A percentile compares a stretch with the other conserved stretches of the same genome.
These are phyloP conservation scores for Domatiomyces catenatus DNA, from an alignment of 2,329 filamentous ascomycete species.

Conservation along the genomic window DNA sequence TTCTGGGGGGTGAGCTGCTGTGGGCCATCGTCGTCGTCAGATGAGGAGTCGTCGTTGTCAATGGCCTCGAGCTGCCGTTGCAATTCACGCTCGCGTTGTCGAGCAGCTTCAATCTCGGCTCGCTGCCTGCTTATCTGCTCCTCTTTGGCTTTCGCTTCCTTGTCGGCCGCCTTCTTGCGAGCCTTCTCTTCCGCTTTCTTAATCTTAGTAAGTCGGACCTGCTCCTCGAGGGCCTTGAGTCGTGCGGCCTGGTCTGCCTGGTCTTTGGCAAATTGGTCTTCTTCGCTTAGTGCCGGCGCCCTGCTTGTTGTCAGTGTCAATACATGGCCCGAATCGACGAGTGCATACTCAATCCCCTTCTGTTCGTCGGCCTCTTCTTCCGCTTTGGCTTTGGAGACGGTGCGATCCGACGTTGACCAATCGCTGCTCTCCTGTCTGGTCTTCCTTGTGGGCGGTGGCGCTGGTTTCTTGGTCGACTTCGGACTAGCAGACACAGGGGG, in stretches of 20 bases:
- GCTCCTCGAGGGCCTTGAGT: slow-evolving; percentile 78
- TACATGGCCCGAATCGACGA: neutral
- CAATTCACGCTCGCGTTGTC: slow-evolving; percentile 77
- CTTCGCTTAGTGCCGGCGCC: slow-evolving; percentile 56
- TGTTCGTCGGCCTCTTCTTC: slow-evolving; percentile 53
- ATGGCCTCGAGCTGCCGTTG: slow-evolving; percentile 71
- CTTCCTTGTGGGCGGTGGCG: slow-evolving; percentile 64
- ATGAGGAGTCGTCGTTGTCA: slow-evolving; percentile 60
- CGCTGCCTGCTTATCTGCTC: slow-evolving; percentile 66
- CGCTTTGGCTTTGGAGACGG: slow-evolving; percentile 38
- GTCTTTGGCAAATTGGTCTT: slow-evolving; percentile 66
- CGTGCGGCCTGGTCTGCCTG: slow-evolving; percentile 68
- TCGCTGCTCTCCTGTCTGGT: slow-evolving; percentile 39
- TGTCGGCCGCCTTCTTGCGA: slow-evolving; percentile 72
- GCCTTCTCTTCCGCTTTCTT: slow-evolving; percentile 95
- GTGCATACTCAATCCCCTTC: slow-evolving; percentile 65
- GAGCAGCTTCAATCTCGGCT: slow-evolving; percentile 81
- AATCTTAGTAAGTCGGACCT: slow-evolving; percentile 81
- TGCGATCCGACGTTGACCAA: slow-evolving; percentile 37
- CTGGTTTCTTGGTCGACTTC: slow-evolving; percentile 45
- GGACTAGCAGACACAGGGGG: slow-evolving; percentile 38
- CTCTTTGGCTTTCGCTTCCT: slow-evolving; percentile 79
- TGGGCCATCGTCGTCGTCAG: slow-evolving; percentile 60
- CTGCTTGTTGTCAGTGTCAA: slow-evolving; percentile 31
- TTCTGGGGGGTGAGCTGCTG: slow-evolving; percentile 51